Evolutionary conservation across 352 stramenopile species (phyloP), one percentile per base, ranked within the genome.

Genomic region (Phytophthora cryptogea): DNA sequence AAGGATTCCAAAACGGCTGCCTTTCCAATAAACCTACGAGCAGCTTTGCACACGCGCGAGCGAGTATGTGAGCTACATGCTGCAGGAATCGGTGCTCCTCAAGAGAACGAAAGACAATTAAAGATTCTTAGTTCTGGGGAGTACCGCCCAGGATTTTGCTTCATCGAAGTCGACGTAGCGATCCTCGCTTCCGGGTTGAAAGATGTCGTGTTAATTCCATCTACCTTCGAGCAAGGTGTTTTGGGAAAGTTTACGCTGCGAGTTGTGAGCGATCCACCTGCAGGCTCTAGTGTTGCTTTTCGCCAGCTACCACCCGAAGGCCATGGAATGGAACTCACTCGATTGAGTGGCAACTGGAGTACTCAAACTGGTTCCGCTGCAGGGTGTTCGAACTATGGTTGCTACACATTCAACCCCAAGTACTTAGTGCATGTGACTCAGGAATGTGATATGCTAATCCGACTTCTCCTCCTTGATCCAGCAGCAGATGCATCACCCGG

Each of bases 351-450:
- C 39, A 71, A 64, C 13, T 92, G 83, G 83, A 75, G 89, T 20
- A 44, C 72, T 0, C 55, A 74, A 33, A 73, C 54, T 26, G 81
- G 83, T n/a, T 89, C 80, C 6, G 83, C 83, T 2, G 80, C 70
- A 1, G 83, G 86, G 2, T 93, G 86, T 52, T 87, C 74, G 6
- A 91, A 86, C 59, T 92, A 88, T 55, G 83, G 83, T 13, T 87
- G 83, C 59, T 94, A 93, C 57, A 90, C 78, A 5, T 89, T 90
- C 61, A 93, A 94, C 59, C 83, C 86, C 20, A 86, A 82, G 56
- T 92, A 82, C 54, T 74, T 95, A 28, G 61, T 93, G 31, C 71
- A 82, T 41, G 64, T 91, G 4, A 54, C 63, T 0, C 66, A 76
- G 28, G 72, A 88, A 28, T 87, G 65, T 17, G 54, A 77, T 8